Evolutionary conservation across 805 yeast genomes (phyloP).

Genomic region (Metschnikowia colocasiae): DNA sequence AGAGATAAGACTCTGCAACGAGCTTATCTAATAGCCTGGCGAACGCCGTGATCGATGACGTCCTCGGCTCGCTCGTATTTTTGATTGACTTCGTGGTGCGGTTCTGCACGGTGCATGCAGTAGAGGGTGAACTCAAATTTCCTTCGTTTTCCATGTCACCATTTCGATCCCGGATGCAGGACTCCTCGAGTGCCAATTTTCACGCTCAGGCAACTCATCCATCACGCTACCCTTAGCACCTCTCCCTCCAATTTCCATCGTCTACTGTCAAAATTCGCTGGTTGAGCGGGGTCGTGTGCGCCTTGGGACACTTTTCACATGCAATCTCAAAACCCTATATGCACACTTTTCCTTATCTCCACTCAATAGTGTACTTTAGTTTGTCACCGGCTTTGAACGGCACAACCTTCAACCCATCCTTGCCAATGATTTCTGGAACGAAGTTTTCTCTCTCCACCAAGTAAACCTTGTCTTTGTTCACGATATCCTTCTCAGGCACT

Average conservation of each 20-base stretch:
- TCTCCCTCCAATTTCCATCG: too few species aligned
- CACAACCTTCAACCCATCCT: constrained; percentile 49
- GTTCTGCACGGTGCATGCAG: background rate
- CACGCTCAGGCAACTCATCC: background rate
- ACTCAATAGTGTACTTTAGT: constrained; percentile 68
- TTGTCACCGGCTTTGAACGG: constrained; percentile 85
- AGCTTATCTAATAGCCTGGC: too few species aligned
- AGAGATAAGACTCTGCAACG: too few species aligned
- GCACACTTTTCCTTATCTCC: constrained; percentile 42
- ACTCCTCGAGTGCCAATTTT: background rate
- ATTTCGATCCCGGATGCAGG: background rate
- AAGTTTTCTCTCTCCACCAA: constrained; percentile 50
- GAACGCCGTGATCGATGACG: too few species aligned
- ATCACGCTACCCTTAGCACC: too few species aligned
- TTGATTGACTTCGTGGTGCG: background rate
- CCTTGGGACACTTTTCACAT: background rate
- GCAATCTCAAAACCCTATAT: background rate
- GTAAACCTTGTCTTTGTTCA: constrained; percentile 45
- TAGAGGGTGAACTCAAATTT: too few species aligned
- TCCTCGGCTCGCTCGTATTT: background rate
- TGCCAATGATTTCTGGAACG: constrained; percentile 59
- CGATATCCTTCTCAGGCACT: constrained; percentile 39
- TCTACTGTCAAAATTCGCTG: too few species aligned
- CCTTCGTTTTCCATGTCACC: background rate
- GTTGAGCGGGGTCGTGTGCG: background rate